These are phyloP conservation scores for Batkoa obscura DNA, from an alignment of 371 early-diverging fungal species.

Conservation along the genomic window DNA sequence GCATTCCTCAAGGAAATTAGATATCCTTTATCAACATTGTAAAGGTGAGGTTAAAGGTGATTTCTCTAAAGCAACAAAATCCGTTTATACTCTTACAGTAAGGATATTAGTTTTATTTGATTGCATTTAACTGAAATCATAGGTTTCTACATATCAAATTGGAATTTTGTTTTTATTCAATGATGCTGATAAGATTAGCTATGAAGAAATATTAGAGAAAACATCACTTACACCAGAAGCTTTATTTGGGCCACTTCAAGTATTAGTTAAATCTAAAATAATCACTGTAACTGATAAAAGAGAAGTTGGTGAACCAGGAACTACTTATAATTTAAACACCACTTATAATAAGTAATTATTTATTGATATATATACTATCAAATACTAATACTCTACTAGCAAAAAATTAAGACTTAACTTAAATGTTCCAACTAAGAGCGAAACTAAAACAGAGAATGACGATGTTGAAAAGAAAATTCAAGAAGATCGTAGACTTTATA, in stretches of 20 bases:
- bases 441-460: slow-evolving; percentile 68
- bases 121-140: not conserved
- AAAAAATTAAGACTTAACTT: slow-evolving; percentile 74
- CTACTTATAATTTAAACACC: slow-evolving; percentile 50
- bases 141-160: slow-evolving; percentile 75
- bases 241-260: slow-evolving; percentile 43
- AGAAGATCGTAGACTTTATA: slow-evolving; percentile 70
- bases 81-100: slow-evolving; percentile 51
- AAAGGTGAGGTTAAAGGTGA: slow-evolving; percentile 76
- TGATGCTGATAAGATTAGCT: slow-evolving; percentile 32
- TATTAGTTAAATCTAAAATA: slow-evolving; percentile 67
- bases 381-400: too few relatives aligned
- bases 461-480: slow-evolving; percentile 77
- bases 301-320: slow-evolving; percentile 24
- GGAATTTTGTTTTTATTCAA: slow-evolving; percentile 75
- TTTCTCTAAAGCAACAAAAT: slow-evolving; percentile 44
- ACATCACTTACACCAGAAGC: slow-evolving; percentile 54
- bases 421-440: slow-evolving; percentile 57
- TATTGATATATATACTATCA: not conserved
- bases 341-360: slow-evolving; percentile 53
- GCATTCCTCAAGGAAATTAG: slow-evolving; percentile 67
- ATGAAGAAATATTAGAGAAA: slow-evolving; percentile 33
- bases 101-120: slow-evolving; percentile 4
- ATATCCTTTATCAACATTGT: slow-evolving; percentile 79
- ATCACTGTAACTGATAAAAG: slow-evolving; percentile 25